Evolutionary conservation across 1,284 basidiomycete species (phyloP).

Genomic region (Phylloporus gajari): DNA sequence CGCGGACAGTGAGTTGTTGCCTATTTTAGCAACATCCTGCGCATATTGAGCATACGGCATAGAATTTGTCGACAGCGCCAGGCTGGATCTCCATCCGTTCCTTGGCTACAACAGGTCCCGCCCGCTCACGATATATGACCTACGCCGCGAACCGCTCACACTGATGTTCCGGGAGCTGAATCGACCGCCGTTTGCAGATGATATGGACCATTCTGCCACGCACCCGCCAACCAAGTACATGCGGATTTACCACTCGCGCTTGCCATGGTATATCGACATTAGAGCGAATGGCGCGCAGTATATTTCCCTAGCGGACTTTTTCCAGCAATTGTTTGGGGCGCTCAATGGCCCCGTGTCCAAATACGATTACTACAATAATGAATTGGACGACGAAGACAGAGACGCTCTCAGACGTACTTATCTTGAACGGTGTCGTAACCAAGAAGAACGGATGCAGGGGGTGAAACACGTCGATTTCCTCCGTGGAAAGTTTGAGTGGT

Average conservation of each 20-base stretch:
- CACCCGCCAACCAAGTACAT: constrained; percentile 57
- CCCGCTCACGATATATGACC: constrained; percentile 47
- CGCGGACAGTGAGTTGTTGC: no score
- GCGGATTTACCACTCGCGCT: constrained; percentile 59
- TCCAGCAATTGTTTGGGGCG: constrained; percentile 50
- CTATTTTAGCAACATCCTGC: not conserved
- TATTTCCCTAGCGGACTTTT: constrained; percentile 64
- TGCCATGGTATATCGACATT: constrained; percentile 71
- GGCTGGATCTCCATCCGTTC: constrained; percentile 36
- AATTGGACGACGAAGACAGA: constrained; percentile 50
- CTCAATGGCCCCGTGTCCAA: constrained; percentile 43
- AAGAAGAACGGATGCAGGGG: constrained; percentile 34
- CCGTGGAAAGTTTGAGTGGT: constrained; percentile 41
- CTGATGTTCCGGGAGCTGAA: constrained; percentile 55
- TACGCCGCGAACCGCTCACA: constrained; percentile 45
- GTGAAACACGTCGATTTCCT: constrained; percentile 44
- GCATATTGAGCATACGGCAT: constrained; percentile 1
- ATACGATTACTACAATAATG: constrained; percentile 52
- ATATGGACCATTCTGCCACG: constrained; percentile 57
- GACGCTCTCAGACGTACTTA: constrained; percentile 45
- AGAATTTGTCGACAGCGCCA: constrained; percentile 42
- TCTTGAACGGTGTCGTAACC: constrained; percentile 47
- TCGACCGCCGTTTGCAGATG: constrained; percentile 48
- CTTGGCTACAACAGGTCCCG: constrained; percentile 36
- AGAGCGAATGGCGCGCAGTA: constrained; percentile 55